Conservation (phyloP, 2,329 filamentous ascomycete genomes). For the Claviceps pusilla region DNA sequence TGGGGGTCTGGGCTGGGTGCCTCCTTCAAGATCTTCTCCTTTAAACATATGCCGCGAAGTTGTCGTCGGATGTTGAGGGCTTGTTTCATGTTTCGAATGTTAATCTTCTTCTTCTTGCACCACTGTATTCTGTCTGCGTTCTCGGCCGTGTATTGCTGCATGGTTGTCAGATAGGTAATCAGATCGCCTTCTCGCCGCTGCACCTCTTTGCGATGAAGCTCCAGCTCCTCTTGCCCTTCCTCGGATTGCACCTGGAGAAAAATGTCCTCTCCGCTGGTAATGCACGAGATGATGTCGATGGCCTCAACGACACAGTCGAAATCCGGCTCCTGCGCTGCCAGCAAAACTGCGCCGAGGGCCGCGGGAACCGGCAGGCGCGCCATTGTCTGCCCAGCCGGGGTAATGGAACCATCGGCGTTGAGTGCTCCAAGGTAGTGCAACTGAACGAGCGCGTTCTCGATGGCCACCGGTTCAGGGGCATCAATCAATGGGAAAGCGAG, state of each 20-base stretch:
- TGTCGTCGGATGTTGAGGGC: conserved; percentile 48
- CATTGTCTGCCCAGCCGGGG: conserved; percentile 57
- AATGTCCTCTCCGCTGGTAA: conserved; percentile 48
- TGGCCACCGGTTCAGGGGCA: conserved; percentile 57
- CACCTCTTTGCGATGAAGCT: conserved; percentile 39
- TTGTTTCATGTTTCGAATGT: conserved; percentile 45
- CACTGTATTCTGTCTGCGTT: conserved; percentile 38
- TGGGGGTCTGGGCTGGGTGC: conserved; percentile 36
- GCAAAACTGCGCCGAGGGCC: conserved; percentile 63
- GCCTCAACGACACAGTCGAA: conserved; percentile 63
- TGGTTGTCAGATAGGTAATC: conserved; percentile 48
- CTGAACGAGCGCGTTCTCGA: conserved; percentile 70
- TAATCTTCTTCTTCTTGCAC: conserved; percentile 44
- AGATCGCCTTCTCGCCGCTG: conserved; percentile 48
- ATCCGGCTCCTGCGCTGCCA: conserved; percentile 59
- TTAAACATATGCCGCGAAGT: conserved; percentile 39
- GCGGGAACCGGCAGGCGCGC: conserved; percentile 73
- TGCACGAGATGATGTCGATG: conserved; percentile 65
- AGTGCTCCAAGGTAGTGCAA: conserved; percentile 68
- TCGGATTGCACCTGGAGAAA: conserved; percentile 45
- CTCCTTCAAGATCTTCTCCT: conserved; percentile 34
- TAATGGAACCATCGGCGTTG: conserved; percentile 57
- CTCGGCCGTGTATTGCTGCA: conserved; percentile 45
- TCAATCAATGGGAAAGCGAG: conserved; percentile 76
- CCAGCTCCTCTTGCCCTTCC: conserved; percentile 38